Percentiles rank a stretch among this genome's conserved stretches.
Conservation (phyloP, 2,329 filamentous ascomycete genomes). For the Calonectria honghensis region DNA sequence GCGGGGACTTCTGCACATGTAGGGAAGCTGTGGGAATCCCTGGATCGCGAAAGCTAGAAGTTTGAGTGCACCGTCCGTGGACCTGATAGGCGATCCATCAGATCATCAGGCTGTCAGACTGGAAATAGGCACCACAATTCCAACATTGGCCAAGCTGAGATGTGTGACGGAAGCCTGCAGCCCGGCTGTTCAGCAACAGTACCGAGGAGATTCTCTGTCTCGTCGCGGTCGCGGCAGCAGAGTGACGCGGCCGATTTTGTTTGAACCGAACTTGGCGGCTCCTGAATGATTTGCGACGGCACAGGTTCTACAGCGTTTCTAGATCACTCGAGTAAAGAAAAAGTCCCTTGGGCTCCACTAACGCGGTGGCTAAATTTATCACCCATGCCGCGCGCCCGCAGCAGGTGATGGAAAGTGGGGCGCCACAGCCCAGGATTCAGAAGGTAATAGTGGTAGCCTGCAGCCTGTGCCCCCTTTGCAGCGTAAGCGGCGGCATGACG, state of each 20-base stretch:
- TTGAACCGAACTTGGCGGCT: conserved; percentile 11
- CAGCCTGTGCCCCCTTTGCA: conserved; percentile 52
- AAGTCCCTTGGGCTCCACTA: conserved; percentile 37
- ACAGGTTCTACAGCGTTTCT: conserved; percentile 25
- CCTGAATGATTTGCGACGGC: conserved; percentile 23
- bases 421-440: conserved; percentile 44
- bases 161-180: background rate
- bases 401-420: conserved; percentile 34
- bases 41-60: conserved; percentile 7
- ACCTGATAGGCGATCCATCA: conserved; percentile 24
- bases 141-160: conserved; percentile 17
- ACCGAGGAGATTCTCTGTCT: background rate
- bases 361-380: conserved; percentile 35
- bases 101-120: conserved; percentile 24
- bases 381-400: conserved; percentile 22
- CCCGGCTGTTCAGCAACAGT: background rate
- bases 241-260: background rate
- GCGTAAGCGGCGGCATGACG: conserved; percentile 55
- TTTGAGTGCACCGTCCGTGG: conserved; percentile 5
- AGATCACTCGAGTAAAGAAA: conserved; percentile 17
- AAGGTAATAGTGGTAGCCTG: conserved; percentile 44
- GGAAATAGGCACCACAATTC: conserved; percentile 21
- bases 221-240: background rate
- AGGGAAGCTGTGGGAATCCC: background rate
- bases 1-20: background rate